Conservation (phyloP, 495 filamentous ascomycete species). For the Daldinia bambusicola region DNA sequence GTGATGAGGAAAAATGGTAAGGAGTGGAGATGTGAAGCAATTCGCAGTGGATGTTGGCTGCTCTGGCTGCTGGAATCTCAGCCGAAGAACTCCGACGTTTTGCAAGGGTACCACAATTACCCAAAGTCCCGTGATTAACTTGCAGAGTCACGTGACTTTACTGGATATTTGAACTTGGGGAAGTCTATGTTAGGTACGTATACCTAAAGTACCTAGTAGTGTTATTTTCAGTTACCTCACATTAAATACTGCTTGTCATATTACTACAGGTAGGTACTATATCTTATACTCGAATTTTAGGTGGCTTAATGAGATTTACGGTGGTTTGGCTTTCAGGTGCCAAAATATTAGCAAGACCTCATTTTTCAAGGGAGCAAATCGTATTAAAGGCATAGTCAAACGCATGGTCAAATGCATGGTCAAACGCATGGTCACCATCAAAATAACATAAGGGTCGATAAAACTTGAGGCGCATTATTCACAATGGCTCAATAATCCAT, state of each 20-base stretch:
- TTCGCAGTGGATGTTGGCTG: slow-evolving; percentile 49
- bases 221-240: no score
- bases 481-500: slow-evolving; percentile 35
- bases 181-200: no score
- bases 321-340: background rate
- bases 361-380: no score
- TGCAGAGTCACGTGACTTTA: slow-evolving; percentile 38
- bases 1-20: slow-evolving; percentile 53
- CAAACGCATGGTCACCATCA: background rate
- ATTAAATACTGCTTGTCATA: no score
- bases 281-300: no score
- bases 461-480: slow-evolving; percentile 14
- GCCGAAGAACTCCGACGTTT: slow-evolving; percentile 36
- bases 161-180: no score
- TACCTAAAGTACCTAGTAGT: no score
- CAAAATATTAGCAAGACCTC: background rate
- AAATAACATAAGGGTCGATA: background rate
- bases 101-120: slow-evolving; percentile 7
- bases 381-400: background rate
- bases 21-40: slow-evolving; percentile 58
- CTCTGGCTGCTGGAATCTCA: slow-evolving; percentile 28
- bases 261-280: no score
- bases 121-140: slow-evolving; percentile 34
- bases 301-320: no score
- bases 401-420: background rate